Evolutionary conservation across 2,329 filamentous ascomycete genomes (phyloP).

Genomic region (Colletotrichum sp.): DNA sequence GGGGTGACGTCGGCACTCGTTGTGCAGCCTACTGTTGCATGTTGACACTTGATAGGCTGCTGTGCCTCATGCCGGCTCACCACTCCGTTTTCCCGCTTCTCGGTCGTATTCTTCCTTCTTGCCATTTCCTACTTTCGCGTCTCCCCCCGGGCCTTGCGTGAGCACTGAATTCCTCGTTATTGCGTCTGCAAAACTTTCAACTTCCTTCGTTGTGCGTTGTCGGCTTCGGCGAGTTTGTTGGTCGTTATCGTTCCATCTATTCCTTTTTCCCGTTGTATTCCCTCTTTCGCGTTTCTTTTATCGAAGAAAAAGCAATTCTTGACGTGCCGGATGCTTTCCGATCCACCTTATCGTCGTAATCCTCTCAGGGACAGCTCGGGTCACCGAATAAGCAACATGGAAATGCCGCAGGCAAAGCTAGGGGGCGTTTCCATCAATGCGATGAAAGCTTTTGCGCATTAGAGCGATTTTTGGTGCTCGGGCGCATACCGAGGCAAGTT

Average conservation of each 20-base stretch:
- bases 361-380: background rate
- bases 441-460: background rate
- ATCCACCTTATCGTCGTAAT: background rate
- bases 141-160: background rate
- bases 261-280: background rate
- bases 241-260: background rate
- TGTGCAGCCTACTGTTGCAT: background rate
- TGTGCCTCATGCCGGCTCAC: background rate
- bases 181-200: background rate
- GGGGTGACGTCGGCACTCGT: background rate
- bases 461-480: background rate
- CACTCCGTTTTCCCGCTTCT: background rate
- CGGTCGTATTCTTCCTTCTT: background rate
- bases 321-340: background rate
- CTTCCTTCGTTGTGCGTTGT: background rate
- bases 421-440: background rate
- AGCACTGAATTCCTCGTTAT: background rate
- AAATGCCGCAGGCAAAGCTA: background rate
- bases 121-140: background rate
- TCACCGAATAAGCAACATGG: background rate
- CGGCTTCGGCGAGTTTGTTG: background rate
- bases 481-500: background rate
- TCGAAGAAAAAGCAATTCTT: background rate
- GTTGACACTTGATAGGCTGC: background rate
- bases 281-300: background rate